Percentiles rank a stretch among this genome's conserved stretches.
phyloP scores from a whole-genome alignment of 176 grass and related monocot genomes.

The Hordeum marinum region DNA sequence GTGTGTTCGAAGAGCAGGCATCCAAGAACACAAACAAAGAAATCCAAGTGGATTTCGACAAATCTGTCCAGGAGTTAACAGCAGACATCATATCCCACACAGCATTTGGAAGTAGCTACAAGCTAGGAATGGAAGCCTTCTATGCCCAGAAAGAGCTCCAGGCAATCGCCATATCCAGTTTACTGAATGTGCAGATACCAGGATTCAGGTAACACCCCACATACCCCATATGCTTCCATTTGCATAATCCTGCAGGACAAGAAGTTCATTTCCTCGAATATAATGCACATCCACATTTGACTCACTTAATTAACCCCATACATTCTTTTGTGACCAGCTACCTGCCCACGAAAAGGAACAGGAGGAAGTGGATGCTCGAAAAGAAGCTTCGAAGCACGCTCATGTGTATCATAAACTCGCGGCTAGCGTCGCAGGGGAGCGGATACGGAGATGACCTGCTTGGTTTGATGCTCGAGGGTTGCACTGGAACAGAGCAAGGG shows the following conservation, averaged over 20 bases:
- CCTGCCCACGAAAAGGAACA: slow-evolving; percentile 35
- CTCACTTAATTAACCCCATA: not conserved
- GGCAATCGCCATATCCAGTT: slow-evolving; percentile 6
- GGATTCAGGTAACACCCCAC: slow-evolving; percentile 10
- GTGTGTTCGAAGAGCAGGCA: slow-evolving; percentile 13
- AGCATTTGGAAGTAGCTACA: slow-evolving; percentile 5
- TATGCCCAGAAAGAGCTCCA: slow-evolving; percentile 31
- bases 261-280: not conserved
- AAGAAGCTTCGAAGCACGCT: slow-evolving; percentile 34
- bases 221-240: not conserved
- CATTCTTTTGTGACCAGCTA: slow-evolving; percentile 18
- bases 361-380: slow-evolving; percentile 16
- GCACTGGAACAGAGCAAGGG: not conserved
- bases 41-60: slow-evolving; percentile 24
- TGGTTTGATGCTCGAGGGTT: slow-evolving; percentile 46
- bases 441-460: slow-evolving; percentile 50
- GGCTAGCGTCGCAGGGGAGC: not conserved
- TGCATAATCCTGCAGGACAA: not conserved
- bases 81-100: slow-evolving; percentile 46
- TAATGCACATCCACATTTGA: not conserved
- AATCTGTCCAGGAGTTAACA: slow-evolving; percentile 28
- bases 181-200: not conserved
- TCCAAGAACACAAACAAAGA: not conserved
- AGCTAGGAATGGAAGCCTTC: slow-evolving; percentile 24
- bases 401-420: slow-evolving; percentile 31